phyloP scores from a whole-genome alignment of 2,329 filamentous ascomycete species.

The Annulohypoxylon truncatum region DNA sequence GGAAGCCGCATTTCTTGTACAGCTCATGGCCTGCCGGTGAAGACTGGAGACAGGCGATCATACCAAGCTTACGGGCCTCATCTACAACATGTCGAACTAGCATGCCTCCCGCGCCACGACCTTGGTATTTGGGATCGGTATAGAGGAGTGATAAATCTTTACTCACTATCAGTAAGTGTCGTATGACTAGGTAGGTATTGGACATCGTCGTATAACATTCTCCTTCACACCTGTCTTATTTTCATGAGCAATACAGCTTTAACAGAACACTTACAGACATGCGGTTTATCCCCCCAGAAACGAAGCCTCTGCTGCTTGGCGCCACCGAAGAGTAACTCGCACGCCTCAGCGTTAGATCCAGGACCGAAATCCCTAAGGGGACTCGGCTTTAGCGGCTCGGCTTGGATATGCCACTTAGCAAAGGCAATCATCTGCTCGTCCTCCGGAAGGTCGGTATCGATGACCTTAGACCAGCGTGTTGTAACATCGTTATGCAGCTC shows the following conservation, averaged over 20 bases:
- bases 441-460: conserved; percentile 49
- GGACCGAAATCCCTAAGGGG: conserved; percentile 40
- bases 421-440: conserved; percentile 50
- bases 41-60: conserved; percentile 55
- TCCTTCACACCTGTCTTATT: not conserved
- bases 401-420: conserved; percentile 48
- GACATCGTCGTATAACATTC: not conserved
- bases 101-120: conserved; percentile 55
- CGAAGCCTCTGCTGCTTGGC: conserved; percentile 36
- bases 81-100: conserved; percentile 55
- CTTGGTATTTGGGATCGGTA: conserved; percentile 57
- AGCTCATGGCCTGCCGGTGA: conserved; percentile 51
- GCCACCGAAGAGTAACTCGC: conserved; percentile 48
- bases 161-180: not conserved
- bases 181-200: too few species aligned
- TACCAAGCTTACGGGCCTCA: conserved; percentile 50
- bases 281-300: conserved; percentile 40
- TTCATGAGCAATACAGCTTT: not conserved
- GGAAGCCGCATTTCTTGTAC: conserved; percentile 56
- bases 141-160: conserved; percentile 53
- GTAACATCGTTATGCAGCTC: conserved; percentile 42
- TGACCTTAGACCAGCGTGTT: conserved; percentile 49
- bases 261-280: conserved; percentile 47
- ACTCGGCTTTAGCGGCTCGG: conserved; percentile 36
- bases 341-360: conserved; percentile 49